Evolutionary conservation across 306 rosid genomes (phyloP).

Genomic region (Glycine soja): DNA sequence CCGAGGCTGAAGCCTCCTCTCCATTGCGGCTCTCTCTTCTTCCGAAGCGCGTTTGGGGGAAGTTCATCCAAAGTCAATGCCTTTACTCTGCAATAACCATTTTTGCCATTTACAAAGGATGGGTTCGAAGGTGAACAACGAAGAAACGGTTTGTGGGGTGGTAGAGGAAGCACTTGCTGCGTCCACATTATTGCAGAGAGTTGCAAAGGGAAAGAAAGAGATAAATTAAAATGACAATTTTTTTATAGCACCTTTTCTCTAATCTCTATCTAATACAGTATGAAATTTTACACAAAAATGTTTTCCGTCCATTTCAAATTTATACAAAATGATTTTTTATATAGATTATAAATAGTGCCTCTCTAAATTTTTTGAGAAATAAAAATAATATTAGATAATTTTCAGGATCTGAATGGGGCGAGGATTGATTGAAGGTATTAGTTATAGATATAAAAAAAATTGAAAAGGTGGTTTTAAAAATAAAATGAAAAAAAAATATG

Average conservation of each 20-base stretch:
- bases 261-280: too few relatives aligned
- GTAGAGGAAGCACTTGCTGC: constrained; percentile 36
- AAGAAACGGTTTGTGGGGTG: constrained; percentile 23
- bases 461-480: too few relatives aligned
- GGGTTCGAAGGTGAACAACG: not conserved
- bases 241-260: not conserved
- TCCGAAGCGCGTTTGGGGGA: constrained; percentile 81
- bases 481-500: too few relatives aligned
- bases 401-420: too few relatives aligned
- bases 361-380: too few relatives aligned
- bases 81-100: not conserved
- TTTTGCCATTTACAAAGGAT: constrained; percentile 22
- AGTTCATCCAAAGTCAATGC: constrained; percentile 55
- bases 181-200: constrained; percentile 36
- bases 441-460: too few relatives aligned
- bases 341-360: too few relatives aligned
- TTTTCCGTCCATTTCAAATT: too few relatives aligned
- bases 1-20: constrained; percentile 93
- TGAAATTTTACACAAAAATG: too few relatives aligned
- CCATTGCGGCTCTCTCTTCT: constrained; percentile 73
- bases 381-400: too few relatives aligned
- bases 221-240: not conserved
- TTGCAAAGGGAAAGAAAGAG: not conserved
- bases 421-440: too few relatives aligned
- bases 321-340: too few relatives aligned